Conservation (phyloP, 2,329 filamentous ascomycete genomes). For the Colletotrichum tamarilloi region DNA sequence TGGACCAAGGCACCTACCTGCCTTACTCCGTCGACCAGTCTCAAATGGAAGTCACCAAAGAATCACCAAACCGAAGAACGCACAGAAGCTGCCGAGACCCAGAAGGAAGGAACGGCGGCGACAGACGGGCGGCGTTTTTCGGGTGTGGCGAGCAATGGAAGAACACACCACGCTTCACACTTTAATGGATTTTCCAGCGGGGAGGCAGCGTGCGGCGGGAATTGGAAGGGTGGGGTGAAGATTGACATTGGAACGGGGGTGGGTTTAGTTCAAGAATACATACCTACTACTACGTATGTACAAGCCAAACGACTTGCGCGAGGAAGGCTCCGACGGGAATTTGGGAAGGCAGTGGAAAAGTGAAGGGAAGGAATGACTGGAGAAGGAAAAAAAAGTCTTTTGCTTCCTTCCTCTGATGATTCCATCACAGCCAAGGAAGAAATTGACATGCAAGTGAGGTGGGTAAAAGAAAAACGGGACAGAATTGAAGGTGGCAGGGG, state of each 20-base stretch:
- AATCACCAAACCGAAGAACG: neutral
- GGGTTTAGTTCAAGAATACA: neutral
- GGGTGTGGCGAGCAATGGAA: conserved; percentile 13
- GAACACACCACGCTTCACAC: neutral
- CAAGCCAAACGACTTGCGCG: neutral
- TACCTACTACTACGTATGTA: too few relatives aligned
- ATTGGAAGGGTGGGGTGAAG: neutral
- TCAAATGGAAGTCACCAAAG: neutral
- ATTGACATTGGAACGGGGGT: neutral
- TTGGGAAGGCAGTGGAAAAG: neutral
- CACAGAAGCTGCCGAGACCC: conserved; percentile 4
- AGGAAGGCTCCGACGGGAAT: neutral
- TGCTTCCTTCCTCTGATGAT: neutral
- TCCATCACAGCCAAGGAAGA: neutral
- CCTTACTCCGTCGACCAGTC: neutral
- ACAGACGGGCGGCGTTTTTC: conserved; percentile 4
- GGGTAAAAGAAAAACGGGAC: conserved; percentile 1
- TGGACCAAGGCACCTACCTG: neutral
- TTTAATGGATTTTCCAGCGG: neutral
- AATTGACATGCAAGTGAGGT: neutral
- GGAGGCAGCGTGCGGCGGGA: neutral
- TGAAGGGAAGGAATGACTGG: neutral
- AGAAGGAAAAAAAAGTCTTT: neutral
- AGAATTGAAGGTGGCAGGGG: neutral
- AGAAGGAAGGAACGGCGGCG: conserved; percentile 1